Evolutionary conservation across 768 basidiomycete genomes (phyloP).

Genomic region (Boletus rubropictus): DNA sequence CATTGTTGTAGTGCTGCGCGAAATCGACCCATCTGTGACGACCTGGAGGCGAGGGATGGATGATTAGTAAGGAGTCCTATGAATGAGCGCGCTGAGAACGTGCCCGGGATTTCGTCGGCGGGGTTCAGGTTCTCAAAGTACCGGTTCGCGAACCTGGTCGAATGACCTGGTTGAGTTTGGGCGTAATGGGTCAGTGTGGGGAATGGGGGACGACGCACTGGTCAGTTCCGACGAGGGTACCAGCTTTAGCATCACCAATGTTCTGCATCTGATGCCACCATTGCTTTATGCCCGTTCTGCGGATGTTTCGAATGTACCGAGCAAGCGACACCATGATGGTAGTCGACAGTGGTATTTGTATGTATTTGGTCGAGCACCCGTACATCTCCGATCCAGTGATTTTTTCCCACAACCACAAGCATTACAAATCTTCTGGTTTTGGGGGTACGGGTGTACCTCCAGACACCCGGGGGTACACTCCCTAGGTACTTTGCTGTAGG

Average conservation of each 20-base stretch:
- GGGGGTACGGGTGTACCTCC: no score
- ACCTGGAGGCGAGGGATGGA: conserved; percentile 40
- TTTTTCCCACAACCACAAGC: no score
- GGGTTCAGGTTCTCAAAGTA: conserved; percentile 91
- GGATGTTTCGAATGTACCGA: conserved; percentile 72
- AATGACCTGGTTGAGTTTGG: neutral
- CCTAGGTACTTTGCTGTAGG: no score
- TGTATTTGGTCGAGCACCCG: conserved; percentile 16
- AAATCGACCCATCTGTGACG: conserved; percentile 97
- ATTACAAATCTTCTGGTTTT: no score
- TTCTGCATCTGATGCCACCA: conserved; percentile 93
- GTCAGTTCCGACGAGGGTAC: conserved; percentile 69
- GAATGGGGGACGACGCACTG: conserved; percentile 50
- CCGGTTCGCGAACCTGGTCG: conserved; percentile 81
- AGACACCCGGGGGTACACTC: no score
- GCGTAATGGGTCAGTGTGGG: neutral
- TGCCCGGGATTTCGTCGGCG: conserved; percentile 85
- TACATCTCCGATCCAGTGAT: neutral
- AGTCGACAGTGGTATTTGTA: conserved; percentile 15
- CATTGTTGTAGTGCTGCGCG: conserved; percentile 85
- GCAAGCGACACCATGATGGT: conserved; percentile 60
- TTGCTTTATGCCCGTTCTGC: conserved; percentile 69
- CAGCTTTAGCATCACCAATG: conserved; percentile 91
- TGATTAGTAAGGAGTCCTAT: neutral
- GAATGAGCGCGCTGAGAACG: conserved; percentile 14